These are phyloP conservation scores for Vicia villosa DNA, from an alignment of 306 rosid species.

Conservation along the genomic window DNA sequence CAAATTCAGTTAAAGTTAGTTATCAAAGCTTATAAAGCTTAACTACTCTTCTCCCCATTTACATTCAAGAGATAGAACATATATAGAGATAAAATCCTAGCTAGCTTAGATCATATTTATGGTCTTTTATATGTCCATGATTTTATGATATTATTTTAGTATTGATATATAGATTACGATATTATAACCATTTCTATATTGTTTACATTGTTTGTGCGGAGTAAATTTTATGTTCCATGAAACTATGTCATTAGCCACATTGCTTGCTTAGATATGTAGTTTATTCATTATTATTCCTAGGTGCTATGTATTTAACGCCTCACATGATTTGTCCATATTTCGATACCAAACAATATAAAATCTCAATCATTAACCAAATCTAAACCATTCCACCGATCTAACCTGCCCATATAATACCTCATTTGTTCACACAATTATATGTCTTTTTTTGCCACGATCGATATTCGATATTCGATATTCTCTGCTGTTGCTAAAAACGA, in stretches of 20 bases:
- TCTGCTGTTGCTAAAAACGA: slow-evolving; percentile 1
- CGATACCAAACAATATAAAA: neutral
- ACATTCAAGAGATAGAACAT: too few species aligned
- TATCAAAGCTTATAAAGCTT: too few species aligned
- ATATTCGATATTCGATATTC: slow-evolving; percentile 1
- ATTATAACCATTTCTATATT: too few species aligned
- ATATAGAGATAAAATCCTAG: too few species aligned
- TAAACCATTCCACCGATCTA: neutral
- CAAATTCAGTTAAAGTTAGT: too few species aligned
- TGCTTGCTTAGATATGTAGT: neutral
- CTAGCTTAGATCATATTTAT: too few species aligned
- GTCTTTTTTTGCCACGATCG: neutral
- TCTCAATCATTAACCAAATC: slow-evolving; percentile 23
- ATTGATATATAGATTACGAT: too few species aligned
- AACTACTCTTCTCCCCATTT: too few species aligned
- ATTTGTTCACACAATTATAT: slow-evolving; percentile 7
- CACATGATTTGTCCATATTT: neutral
- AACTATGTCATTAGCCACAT: neutral
- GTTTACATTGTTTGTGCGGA: too few species aligned
- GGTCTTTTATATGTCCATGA: too few species aligned
- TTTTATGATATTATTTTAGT: too few species aligned
- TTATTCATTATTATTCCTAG: slow-evolving; percentile 6
- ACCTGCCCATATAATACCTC: neutral
- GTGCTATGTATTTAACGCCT: neutral
- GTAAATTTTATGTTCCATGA: neutral